These are phyloP conservation scores for Gracilaria gracilis DNA, from an alignment of 23 red algal genomes.

Conservation along the genomic window DNA sequence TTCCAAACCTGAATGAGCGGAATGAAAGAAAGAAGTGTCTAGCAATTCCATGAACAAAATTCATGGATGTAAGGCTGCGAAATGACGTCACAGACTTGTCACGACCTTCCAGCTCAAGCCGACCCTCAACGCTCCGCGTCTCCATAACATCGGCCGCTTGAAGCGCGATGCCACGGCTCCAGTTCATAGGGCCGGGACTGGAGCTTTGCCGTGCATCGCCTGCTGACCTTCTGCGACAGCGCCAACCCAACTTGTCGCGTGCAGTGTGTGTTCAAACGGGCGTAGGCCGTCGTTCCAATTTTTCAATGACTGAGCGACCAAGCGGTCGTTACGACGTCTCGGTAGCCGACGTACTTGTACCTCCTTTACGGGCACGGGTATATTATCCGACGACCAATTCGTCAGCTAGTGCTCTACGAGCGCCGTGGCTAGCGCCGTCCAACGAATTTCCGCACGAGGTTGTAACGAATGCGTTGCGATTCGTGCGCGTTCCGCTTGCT, in stretches of 20 bases:
- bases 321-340: conserved; percentile 36
- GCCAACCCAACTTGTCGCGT: background rate
- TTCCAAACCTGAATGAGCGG: no score
- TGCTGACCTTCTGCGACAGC: background rate
- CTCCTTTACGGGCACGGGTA: conserved; percentile 30
- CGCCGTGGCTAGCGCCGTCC: conserved; percentile 48
- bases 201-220: background rate
- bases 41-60: background rate
- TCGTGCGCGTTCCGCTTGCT: conserved; percentile 21
- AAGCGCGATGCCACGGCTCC: background rate
- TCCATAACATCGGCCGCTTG: background rate
- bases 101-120: background rate
- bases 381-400: conserved; percentile 39
- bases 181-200: background rate
- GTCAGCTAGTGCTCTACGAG: background rate
- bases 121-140: background rate
- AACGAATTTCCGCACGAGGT: conserved; percentile 22
- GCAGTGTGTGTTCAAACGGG: background rate
- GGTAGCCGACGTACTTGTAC: conserved; percentile 22
- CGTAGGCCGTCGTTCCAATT: background rate
- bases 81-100: no score
- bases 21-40: no score
- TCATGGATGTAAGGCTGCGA: background rate
- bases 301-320: conserved; percentile 17
- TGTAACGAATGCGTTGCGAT: conserved; percentile 31